phyloP scores from a whole-genome alignment of 495 filamentous ascomycete genomes.

The Aspergillus coremiiformis region DNA sequence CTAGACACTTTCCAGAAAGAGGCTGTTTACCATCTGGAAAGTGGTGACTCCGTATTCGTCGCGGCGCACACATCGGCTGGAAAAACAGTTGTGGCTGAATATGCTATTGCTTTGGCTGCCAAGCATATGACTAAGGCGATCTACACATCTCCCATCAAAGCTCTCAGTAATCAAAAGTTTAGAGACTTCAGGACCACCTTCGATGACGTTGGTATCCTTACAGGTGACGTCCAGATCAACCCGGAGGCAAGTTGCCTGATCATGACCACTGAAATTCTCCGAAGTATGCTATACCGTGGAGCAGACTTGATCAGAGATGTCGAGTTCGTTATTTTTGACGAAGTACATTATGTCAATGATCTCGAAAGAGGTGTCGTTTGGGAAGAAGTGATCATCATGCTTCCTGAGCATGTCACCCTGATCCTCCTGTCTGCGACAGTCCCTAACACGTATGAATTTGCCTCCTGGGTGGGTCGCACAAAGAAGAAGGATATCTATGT shows the following conservation, averaged over 20 bases:
- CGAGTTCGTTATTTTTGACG: slow-evolving; percentile 98
- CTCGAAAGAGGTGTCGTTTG: slow-evolving; percentile 95
- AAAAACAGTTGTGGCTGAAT: slow-evolving; percentile 97
- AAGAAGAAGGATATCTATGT: slow-evolving; percentile 99
- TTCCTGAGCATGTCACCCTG: slow-evolving; percentile 90
- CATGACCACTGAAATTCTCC: slow-evolving; percentile 97
- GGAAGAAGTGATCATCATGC: slow-evolving; percentile 99
- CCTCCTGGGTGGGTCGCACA: slow-evolving; percentile 94
- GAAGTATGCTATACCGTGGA: slow-evolving; percentile 96
- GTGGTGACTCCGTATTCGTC: slow-evolving; percentile 95
- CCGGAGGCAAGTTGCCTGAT: slow-evolving; percentile 97
- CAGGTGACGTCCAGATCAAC: slow-evolving; percentile 96
- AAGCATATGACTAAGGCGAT: slow-evolving; percentile 99
- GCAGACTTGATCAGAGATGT: slow-evolving; percentile 96
- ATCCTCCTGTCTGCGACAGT: slow-evolving; percentile 95
- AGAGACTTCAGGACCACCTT: slow-evolving; percentile 84
- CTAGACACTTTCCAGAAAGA: slow-evolving; percentile 98
- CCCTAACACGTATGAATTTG: slow-evolving; percentile 95
- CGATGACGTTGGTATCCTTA: slow-evolving; percentile 93
- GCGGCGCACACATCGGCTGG: slow-evolving; percentile 98
- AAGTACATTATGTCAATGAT: slow-evolving; percentile 98
- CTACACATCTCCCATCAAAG: slow-evolving; percentile 98
- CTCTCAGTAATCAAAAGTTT: slow-evolving; percentile 97
- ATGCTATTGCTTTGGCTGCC: slow-evolving; percentile 89
- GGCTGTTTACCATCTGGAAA: slow-evolving; percentile 93